Base-by-base conservation (phyloP, 805 yeast species). In the Ogataea angusta region DNA sequence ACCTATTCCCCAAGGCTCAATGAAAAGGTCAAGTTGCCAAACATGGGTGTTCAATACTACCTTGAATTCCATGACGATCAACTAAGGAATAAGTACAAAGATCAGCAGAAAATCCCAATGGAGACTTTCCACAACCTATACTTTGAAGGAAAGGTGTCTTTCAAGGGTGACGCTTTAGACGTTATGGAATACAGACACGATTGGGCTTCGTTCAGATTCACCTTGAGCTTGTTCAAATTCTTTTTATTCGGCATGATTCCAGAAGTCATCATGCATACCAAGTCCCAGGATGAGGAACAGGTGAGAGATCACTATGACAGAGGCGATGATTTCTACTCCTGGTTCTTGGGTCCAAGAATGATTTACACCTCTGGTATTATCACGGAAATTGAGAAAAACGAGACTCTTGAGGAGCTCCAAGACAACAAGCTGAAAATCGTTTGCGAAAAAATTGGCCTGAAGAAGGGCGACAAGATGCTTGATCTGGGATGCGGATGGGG, bases 401-500 rank as follows among this genome's bases (percentile, higher is more conserved):
- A 88, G 70, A 57, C 93, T 38, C 75, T 88, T 49, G 88, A 82
- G 65, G 70, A 80, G 59, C 59, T 89, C 59, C 96, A 89, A 71
- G 96, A 88, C 69, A 88, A 88, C 73, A 88, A 89, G 68, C 73
- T 88, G 63, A 82, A 85, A 59, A 68, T 83, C 56, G 95, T 88
- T 40, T 89, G 95, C 62, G 95, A 85, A 66, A 88, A 88, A 70
- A 82, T 87, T 49, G 85, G 75, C 45, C 72, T 88, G 54, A 59
- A 80, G 57, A 56, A 76, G 51, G 93, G 87, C 54, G 96, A 88
- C 51, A 69, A 69, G 46, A 70, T 87, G 62, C 78, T 88, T 46
- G 96, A 88, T 59, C 68, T 88, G 44, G 96, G 96, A 48, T 88
- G 96, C 67, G 96, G 96, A 54, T 88, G 96, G 96, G 96, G 96